Evolutionary conservation across 371 early-diverging fungal species (phyloP), one percentile per base, ranked within the genome.

Genomic region (Rhizopus stolonifer): DNA sequence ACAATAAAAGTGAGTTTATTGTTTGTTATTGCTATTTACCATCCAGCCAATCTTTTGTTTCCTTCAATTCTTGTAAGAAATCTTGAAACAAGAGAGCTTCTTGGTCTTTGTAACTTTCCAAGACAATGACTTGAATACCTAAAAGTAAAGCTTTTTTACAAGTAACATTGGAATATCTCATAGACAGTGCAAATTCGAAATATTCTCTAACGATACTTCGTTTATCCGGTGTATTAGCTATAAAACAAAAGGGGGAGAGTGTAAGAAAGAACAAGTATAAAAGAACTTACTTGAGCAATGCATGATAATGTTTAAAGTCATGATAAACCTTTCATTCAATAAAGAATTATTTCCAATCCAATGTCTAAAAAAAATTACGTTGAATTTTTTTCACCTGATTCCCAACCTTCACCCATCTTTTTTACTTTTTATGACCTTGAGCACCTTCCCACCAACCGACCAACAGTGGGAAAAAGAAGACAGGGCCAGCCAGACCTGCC

Each of bases 401-500:
- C n/a, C n/a, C n/a, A n/a, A n/a, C n/a, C n/a, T n/a, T n/a, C n/a
- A n/a, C n/a, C n/a, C n/a, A n/a, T n/a, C n/a, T 47, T 11, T 0
- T 52, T 62, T 67, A 73, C 74, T 58, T 65, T 40, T 59, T 49
- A 13, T 61, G 61, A 1, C 62, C 65, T 51, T 70, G 65, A 1
- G 69, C 56, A 2, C 73, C 74, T 54, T 74, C 75, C 79, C 79
- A 78, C 75, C 75, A 78, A 1, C 79, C 79, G 13, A 68, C 67
- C 0, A 78, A 21, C 22, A 78, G 44, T 4, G 79, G 79, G 18
- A 72, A 74, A 39, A 78, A 78, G 50, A 78, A 74, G 17, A 63
- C 49, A 17, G 64, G 56, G 0, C 72, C 69, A 2, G 71, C 73
- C 15, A 74, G 38, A 33, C 73, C 74, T 47, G 64, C 56, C 6